These are phyloP conservation scores for Chytridium lagenaria DNA, from an alignment of 371 early-diverging fungal genomes.

Conservation along the genomic window DNA sequence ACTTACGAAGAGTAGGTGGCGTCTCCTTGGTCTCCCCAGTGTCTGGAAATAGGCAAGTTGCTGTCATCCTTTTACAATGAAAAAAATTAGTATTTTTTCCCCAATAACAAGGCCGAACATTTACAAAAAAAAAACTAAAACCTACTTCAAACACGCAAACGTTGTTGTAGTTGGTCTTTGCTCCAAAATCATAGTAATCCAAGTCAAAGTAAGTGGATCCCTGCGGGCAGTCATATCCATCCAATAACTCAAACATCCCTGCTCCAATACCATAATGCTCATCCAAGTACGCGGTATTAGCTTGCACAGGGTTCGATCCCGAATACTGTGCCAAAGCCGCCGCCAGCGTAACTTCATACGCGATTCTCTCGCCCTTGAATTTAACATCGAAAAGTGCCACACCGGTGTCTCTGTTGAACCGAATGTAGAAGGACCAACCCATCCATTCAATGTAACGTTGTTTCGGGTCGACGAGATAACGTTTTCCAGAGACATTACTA, in stretches of 20 bases:
- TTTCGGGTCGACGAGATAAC: background rate
- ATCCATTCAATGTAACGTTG: slow-evolving; percentile 12
- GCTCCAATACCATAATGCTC: slow-evolving; percentile 23
- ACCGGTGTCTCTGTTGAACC: slow-evolving; percentile 12
- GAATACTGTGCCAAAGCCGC: slow-evolving; percentile 31
- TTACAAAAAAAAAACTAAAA: background rate
- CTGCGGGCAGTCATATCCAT: slow-evolving; percentile 26
- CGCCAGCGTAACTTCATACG: slow-evolving; percentile 25
- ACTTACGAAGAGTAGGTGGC: background rate
- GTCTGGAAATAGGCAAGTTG: background rate
- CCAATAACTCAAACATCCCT: slow-evolving; percentile 21
- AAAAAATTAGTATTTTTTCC: too few species aligned
- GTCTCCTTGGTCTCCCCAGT: slow-evolving; percentile 9
- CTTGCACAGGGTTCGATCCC: slow-evolving; percentile 28
- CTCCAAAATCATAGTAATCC: slow-evolving; percentile 14
- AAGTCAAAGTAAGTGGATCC: slow-evolving; percentile 24
- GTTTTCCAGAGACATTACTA: background rate
- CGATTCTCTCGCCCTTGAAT: slow-evolving; percentile 22
- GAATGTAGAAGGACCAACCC: slow-evolving; percentile 10
- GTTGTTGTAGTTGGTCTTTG: slow-evolving; percentile 6
- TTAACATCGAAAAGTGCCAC: slow-evolving; percentile 22
- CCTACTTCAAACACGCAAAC: slow-evolving; percentile 11
- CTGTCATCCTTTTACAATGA: background rate
- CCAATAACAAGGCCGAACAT: too few species aligned
- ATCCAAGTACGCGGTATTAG: slow-evolving; percentile 19